phyloP scores from a whole-genome alignment of 2,329 filamentous ascomycete genomes.

The Colletotrichum paranaense region DNA sequence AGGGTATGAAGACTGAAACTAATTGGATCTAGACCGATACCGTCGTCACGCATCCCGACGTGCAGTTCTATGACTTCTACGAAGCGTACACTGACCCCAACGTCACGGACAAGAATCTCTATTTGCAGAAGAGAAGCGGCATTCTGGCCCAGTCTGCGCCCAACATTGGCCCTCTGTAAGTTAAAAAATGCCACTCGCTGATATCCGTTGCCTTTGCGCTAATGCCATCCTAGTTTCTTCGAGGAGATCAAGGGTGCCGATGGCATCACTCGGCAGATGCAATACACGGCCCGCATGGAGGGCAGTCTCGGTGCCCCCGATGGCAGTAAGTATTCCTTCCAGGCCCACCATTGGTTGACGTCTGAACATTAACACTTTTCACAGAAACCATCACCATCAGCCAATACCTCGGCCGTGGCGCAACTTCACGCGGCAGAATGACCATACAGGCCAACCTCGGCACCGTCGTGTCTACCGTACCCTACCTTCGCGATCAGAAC shows the following conservation, averaged over 20 bases:
- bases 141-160: slow-evolving; percentile 74
- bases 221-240: slow-evolving; percentile 53
- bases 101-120: slow-evolving; percentile 52
- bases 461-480: slow-evolving; percentile 68
- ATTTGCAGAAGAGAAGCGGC: slow-evolving; percentile 63
- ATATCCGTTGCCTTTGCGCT: not conserved
- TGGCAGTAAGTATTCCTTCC: slow-evolving; percentile 41
- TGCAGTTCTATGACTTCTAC: slow-evolving; percentile 74
- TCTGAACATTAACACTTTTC: slow-evolving; percentile 2
- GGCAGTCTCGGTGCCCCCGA: slow-evolving; percentile 55
- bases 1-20: not conserved
- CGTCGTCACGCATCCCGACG: slow-evolving; percentile 55
- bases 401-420: slow-evolving; percentile 73
- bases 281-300: slow-evolving; percentile 75
- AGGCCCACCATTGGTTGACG: not conserved
- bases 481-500: slow-evolving; percentile 68
- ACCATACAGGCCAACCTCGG: slow-evolving; percentile 68
- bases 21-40: slow-evolving; percentile 54
- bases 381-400: slow-evolving; percentile 63
- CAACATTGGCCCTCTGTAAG: slow-evolving; percentile 70
- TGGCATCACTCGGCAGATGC: slow-evolving; percentile 70
- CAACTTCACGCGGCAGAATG: slow-evolving; percentile 70
- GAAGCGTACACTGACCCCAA: slow-evolving; percentile 65
- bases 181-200: not conserved
- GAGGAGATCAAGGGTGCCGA: slow-evolving; percentile 69